Evolutionary conservation across 352 stramenopile genomes (phyloP).

Genomic region (Globisporangium takayamanum): DNA sequence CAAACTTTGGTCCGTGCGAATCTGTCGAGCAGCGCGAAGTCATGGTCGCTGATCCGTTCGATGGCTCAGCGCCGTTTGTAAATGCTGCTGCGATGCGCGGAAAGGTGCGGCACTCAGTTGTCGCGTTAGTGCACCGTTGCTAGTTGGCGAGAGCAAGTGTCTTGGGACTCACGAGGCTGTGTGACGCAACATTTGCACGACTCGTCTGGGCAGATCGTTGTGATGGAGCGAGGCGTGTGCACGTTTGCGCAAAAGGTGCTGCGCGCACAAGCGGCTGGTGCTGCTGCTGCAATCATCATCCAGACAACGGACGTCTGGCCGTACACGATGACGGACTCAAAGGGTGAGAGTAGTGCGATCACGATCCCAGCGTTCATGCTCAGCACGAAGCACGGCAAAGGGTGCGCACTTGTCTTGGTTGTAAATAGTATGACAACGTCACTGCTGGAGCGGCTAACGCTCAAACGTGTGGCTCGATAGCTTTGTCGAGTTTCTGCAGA

Average conservation of each 20-base stretch:
- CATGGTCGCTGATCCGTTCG: slow-evolving; percentile 51
- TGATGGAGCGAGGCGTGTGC: slow-evolving; percentile 63
- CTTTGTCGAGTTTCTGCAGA: slow-evolving; percentile 52
- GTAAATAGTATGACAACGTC: too few relatives aligned
- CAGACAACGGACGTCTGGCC: slow-evolving; percentile 74
- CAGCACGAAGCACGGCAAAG: slow-evolving; percentile 56
- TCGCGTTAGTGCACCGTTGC: background rate
- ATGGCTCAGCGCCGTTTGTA: slow-evolving; percentile 35
- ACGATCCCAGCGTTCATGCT: slow-evolving; percentile 78
- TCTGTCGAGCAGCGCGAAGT: slow-evolving; percentile 35
- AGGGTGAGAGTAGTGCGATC: slow-evolving; percentile 45
- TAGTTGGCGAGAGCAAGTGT: background rate
- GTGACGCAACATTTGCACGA: background rate
- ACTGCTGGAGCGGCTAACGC: background rate
- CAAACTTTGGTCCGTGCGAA: slow-evolving; percentile 72
- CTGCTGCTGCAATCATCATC: slow-evolving; percentile 54
- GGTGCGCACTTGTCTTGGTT: slow-evolving; percentile 19
- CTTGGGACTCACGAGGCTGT: background rate
- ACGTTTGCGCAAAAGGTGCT: slow-evolving; percentile 74
- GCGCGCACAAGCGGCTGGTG: slow-evolving; percentile 50
- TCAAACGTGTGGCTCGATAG: slow-evolving; percentile 12
- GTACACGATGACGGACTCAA: slow-evolving; percentile 82
- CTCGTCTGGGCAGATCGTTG: slow-evolving; percentile 35
- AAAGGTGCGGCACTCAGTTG: slow-evolving; percentile 24
- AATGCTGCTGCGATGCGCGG: slow-evolving; percentile 34